A percentile compares a stretch with the other conserved stretches of the same genome.
phyloP scores from a whole-genome alignment of 768 basidiomycete species.

The Tylopilus rubrobrunneus region DNA sequence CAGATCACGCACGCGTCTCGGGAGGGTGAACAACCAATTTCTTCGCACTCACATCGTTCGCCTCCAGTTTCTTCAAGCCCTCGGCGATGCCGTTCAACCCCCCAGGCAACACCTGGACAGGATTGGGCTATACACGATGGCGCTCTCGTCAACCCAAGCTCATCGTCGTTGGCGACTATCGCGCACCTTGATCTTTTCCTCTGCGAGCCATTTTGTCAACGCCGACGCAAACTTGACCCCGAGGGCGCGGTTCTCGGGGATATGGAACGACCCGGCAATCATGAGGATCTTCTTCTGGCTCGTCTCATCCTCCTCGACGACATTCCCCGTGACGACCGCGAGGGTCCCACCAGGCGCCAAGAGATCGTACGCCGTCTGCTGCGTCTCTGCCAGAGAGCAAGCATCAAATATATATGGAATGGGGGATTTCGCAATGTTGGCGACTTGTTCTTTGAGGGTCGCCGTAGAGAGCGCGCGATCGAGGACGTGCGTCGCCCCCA shows the following conservation, averaged over 20 bases:
- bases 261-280: conserved; percentile 6
- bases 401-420: conserved; percentile 24
- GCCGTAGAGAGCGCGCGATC: conserved; percentile 22
- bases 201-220: conserved; percentile 15
- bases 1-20: conserved; percentile 7
- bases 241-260: conserved; percentile 6
- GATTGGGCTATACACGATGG: conserved; percentile 27
- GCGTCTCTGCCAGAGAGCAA: conserved; percentile 29
- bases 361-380: conserved; percentile 27
- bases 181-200: conserved; percentile 19
- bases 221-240: conserved; percentile 13
- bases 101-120: conserved; percentile 35
- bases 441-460: conserved; percentile 7
- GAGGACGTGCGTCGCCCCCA: conserved; percentile 37
- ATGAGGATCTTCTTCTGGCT: conserved; percentile 2
- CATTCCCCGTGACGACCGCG: conserved; percentile 1
- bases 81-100: conserved; percentile 33
- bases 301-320: not conserved
- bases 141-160: not conserved
- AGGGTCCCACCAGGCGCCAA: conserved; percentile 30
- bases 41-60: conserved; percentile 32
- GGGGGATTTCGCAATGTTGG: not conserved
- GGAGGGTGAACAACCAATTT: conserved; percentile 34
- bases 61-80: conserved; percentile 31
- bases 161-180: not conserved